Base-by-base conservation (phyloP, 208 protist genomes). In the Wallacemonas sp. region DNA sequence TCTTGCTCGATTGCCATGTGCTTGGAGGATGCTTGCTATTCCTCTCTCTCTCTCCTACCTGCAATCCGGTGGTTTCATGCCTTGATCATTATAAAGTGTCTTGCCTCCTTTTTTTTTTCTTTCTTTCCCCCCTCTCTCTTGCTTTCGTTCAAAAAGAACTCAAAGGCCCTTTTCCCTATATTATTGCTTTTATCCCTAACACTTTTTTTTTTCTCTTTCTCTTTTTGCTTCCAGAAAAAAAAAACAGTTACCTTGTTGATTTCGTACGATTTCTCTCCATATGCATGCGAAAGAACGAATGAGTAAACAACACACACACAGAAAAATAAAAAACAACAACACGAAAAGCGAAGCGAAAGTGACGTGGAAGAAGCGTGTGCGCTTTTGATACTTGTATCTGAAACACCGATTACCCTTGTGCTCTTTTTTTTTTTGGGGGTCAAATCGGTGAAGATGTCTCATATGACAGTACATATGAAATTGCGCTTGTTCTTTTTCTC, bases 391-490 rank as follows among this genome's bases (percentile, higher is more conserved):
- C n/a, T n/a, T n/a, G n/a, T 14, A 41, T 14, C 36, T 41, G 6
- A 17, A 17, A 49, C 26, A 58, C 51, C 28, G 31, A 42, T 41
- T 39, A 39, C 51, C 51, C 51, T 39, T 58, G 51, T 58, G 51
- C 51, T 58, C 51, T 59, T 61, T 47, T 56, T 47, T 31, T 59
- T 58, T 62, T 63, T 53, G n/a, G n/a, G n/a, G n/a, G n/a, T n/a
- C n/a, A n/a, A n/a, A n/a, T n/a, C n/a, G n/a, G n/a, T n/a, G n/a
- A n/a, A n/a, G n/a, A n/a, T n/a, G n/a, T n/a, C n/a, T n/a, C n/a
- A n/a, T n/a, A n/a, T n/a, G n/a, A n/a, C n/a, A n/a, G n/a, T n/a
- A n/a, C n/a, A n/a, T n/a, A n/a, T n/a, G n/a, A n/a, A n/a, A n/a
- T n/a, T n/a, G n/a, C n/a, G n/a, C n/a, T n/a, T n/a, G n/a, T n/a